Conservation (phyloP, 164 flowering plant species). For the Buxus sempervirens region DNA sequence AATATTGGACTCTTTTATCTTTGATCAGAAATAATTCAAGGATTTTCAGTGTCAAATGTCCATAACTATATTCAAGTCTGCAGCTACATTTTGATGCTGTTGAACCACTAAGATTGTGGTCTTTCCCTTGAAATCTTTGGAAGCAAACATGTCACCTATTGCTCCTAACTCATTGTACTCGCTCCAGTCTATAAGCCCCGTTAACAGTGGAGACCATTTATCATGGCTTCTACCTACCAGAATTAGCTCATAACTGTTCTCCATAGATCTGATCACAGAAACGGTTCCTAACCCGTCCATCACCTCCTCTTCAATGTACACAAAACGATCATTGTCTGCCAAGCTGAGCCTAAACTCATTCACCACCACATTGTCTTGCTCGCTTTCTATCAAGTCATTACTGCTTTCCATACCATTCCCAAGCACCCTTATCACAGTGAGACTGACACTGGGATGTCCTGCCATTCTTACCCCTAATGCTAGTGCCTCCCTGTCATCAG, state of each 20-base stretch:
- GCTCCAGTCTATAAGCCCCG: constrained; percentile 20
- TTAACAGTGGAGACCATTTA: constrained; percentile 13
- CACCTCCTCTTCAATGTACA: constrained; percentile 29
- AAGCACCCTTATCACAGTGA: constrained; percentile 12
- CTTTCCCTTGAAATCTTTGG: constrained; percentile 17
- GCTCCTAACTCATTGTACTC: constrained; percentile 37
- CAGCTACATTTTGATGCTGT: constrained; percentile 23
- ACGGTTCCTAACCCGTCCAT: constrained; percentile 16
- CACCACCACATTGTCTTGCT: constrained; percentile 22
- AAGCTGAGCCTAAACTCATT: constrained; percentile 11
- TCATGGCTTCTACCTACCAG: constrained; percentile 34
- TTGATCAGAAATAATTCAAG: too few species aligned
- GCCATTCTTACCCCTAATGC: constrained; percentile 21
- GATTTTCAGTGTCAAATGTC: too few species aligned
- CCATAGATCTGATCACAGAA: constrained; percentile 16
- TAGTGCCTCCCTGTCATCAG: constrained; percentile 38
- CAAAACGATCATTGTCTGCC: constrained; percentile 8
- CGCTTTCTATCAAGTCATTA: not conserved
- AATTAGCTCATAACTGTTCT: constrained; percentile 19
- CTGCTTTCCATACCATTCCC: not conserved
- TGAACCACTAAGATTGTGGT: constrained; percentile 37
- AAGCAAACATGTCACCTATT: constrained; percentile 36
- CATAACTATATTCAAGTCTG: not conserved
- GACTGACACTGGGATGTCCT: not conserved
- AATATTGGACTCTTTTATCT: too few species aligned